These are phyloP conservation scores for Westerdykella aurantiaca DNA, from an alignment of 2,329 filamentous ascomycete species.

Conservation along the genomic window DNA sequence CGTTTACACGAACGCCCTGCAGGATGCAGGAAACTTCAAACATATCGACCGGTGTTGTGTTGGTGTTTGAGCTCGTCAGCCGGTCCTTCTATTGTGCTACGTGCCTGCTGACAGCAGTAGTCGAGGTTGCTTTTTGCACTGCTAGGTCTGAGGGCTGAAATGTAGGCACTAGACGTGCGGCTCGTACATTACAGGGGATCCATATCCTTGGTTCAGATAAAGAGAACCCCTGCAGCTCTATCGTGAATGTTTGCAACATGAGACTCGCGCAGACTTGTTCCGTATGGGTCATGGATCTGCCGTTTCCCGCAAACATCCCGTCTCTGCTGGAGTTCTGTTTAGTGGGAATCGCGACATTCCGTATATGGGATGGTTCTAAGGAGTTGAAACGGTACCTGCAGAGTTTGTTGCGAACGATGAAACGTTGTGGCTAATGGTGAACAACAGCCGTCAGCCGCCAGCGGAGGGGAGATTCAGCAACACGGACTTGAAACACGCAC, in stretches of 20 bases:
- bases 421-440: conserved; percentile 11
- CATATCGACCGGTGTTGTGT: neutral
- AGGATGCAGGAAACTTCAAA: conserved; percentile 4
- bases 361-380: too few species aligned
- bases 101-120: conserved; percentile 8
- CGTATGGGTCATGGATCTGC: too few species aligned
- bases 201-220: conserved; percentile 13
- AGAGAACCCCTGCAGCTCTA: too few species aligned
- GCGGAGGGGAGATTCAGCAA: conserved; percentile 1
- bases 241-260: too few species aligned
- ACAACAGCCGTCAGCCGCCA: too few species aligned
- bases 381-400: conserved; percentile 34
- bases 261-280: too few species aligned
- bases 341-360: too few species aligned
- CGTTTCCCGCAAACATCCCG: too few species aligned
- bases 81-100: conserved; percentile 8
- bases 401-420: conserved; percentile 20
- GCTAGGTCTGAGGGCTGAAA: conserved; percentile 1
- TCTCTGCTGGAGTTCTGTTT: too few species aligned
- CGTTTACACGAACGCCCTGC: conserved; percentile 1
- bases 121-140: neutral
- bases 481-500: conserved; percentile 18
- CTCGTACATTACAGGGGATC: conserved; percentile 4
- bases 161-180: neutral
- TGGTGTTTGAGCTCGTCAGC: neutral